These are phyloP conservation scores for Malassezia sympodialis DNA, from an alignment of 1,284 basidiomycete species.

Conservation along the genomic window DNA sequence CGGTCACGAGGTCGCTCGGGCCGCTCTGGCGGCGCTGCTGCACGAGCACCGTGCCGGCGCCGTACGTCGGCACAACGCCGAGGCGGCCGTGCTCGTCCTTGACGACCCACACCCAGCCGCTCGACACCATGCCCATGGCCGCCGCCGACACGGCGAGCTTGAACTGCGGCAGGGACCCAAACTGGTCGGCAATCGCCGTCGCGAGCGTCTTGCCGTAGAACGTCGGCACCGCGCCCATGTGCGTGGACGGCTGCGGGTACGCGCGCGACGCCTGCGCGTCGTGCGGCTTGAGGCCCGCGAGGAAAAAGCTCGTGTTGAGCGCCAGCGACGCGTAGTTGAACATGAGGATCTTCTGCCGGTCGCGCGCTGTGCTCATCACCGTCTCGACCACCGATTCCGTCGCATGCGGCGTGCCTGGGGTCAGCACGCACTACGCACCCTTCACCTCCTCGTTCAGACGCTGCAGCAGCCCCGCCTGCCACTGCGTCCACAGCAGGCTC, in stretches of 20 bases:
- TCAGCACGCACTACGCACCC: constrained; percentile 2
- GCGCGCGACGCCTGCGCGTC: constrained; percentile 4
- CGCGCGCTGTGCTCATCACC: constrained; percentile 61
- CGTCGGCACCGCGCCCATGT: constrained; percentile 13
- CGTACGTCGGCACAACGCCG: constrained; percentile 73
- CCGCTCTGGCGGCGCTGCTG: constrained; percentile 38
- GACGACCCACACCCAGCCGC: constrained; percentile 81
- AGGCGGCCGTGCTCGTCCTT: constrained; percentile 59
- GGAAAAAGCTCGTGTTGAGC: constrained; percentile 91
- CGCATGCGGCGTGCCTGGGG: constrained; percentile 57
- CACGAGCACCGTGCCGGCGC: constrained; percentile 77
- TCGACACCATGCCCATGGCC: constrained; percentile 62
- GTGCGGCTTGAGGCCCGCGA: constrained; percentile 61
- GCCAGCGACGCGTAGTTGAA: constrained; percentile 89
- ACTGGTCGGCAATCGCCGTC: constrained; percentile 54
- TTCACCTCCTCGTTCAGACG: constrained; percentile 45
- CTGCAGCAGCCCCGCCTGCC: constrained; percentile 40
- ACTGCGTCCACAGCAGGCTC: constrained; percentile 32
- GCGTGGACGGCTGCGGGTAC: constrained; percentile 18
- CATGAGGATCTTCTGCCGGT: constrained; percentile 59
- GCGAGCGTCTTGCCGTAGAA: constrained; percentile 40
- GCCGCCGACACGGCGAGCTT: constrained; percentile 68
- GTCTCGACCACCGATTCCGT: constrained; percentile 62
- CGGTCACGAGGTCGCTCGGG: constrained; percentile 25
- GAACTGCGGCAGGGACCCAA: constrained; percentile 61